phyloP scores from a whole-genome alignment of 306 rosid genomes.

The Hylodesmum podocarpum region DNA sequence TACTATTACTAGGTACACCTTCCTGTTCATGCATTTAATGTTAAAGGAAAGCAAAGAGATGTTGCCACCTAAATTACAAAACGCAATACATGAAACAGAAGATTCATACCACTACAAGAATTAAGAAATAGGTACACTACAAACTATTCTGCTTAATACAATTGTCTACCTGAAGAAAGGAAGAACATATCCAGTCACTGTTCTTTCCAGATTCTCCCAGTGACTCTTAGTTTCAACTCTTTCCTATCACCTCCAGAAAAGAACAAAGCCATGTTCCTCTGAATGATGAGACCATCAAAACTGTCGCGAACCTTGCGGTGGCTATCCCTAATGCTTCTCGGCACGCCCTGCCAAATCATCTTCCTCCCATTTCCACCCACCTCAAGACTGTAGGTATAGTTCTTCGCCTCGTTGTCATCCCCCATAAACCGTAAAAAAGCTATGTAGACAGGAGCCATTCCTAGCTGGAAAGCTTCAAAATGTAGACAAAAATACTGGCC shows the following conservation, averaged over 20 bases:
- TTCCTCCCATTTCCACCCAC: slow-evolving; percentile 94
- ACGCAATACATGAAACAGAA: slow-evolving; percentile 48
- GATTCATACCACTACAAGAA: slow-evolving; percentile 17
- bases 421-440: slow-evolving; percentile 92
- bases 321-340: slow-evolving; percentile 80
- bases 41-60: slow-evolving; percentile 64
- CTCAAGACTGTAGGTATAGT: slow-evolving; percentile 84
- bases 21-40: slow-evolving; percentile 45
- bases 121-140: slow-evolving; percentile 31
- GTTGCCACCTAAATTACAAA: slow-evolving; percentile 61
- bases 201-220: slow-evolving; percentile 92
- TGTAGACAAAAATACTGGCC: slow-evolving; percentile 88
- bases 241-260: slow-evolving; percentile 79
- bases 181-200: slow-evolving; percentile 37
- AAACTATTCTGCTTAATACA: slow-evolving; percentile 24
- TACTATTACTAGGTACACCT: slow-evolving; percentile 24
- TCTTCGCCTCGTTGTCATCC: slow-evolving; percentile 80
- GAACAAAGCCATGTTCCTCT: slow-evolving; percentile 86
- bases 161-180: background rate
- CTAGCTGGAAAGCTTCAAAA: slow-evolving; percentile 89
- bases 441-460: slow-evolving; percentile 86
- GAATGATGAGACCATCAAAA: slow-evolving; percentile 85
- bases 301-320: slow-evolving; percentile 88
- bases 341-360: slow-evolving; percentile 93
- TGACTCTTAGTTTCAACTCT: slow-evolving; percentile 76